Evolutionary conservation across 805 yeast genomes (phyloP).

Genomic region (Lipomyces sp.): DNA sequence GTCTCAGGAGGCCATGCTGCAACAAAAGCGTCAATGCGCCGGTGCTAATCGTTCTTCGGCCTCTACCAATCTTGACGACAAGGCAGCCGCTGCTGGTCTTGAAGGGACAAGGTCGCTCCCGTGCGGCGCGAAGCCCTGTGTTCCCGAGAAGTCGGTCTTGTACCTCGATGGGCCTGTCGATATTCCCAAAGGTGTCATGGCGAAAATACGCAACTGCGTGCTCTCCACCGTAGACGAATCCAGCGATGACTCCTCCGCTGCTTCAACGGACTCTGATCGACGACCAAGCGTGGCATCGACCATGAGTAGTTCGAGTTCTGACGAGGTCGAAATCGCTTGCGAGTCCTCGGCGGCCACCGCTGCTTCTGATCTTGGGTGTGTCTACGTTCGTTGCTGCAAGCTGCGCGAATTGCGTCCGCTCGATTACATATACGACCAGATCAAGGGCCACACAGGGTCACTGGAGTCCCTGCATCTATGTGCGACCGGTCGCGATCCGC

Average conservation of each 20-base stretch:
- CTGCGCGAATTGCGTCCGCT: constrained; percentile 32
- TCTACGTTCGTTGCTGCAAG: constrained; percentile 36
- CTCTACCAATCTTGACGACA: constrained; percentile 3
- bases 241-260: neutral
- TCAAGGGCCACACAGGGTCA: constrained; percentile 18
- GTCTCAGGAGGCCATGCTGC: constrained; percentile 18
- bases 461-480: constrained; percentile 18
- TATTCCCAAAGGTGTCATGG: neutral
- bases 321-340: neutral
- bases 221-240: neutral
- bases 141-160: neutral
- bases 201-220: neutral
- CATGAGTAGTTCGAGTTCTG: neutral
- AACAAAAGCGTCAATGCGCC: constrained; percentile 9
- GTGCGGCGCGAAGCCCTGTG: neutral
- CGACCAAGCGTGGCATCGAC: constrained; percentile 6
- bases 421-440: constrained; percentile 17
- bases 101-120: neutral
- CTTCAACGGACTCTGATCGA: neutral
- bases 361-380: constrained; percentile 16
- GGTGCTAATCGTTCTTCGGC: constrained; percentile 8
- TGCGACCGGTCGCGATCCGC: constrained; percentile 6
- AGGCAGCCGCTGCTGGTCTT: constrained; percentile 12
- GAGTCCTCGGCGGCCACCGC: neutral
- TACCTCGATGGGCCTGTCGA: neutral